These are phyloP conservation scores for Nakazawaea peltata DNA, from an alignment of 805 yeast genomes.

Conservation along the genomic window DNA sequence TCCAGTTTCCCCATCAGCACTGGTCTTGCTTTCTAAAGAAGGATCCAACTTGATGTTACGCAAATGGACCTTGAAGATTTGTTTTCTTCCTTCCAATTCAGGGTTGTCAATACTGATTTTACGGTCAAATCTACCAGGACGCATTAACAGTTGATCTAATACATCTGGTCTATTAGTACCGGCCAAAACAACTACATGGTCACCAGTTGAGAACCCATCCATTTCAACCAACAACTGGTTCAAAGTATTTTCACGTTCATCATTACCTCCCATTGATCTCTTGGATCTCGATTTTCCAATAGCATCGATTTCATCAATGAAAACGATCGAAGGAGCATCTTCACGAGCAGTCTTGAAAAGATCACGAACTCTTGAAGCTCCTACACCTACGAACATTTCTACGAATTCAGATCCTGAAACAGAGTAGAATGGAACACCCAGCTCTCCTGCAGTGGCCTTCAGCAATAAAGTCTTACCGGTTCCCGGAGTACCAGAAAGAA, in stretches of 20 bases:
- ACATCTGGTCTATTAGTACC: constrained; percentile 94
- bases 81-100: constrained; percentile 83
- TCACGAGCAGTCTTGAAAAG: constrained; percentile 84
- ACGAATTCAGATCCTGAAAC: constrained; percentile 93
- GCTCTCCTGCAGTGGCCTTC: constrained; percentile 95
- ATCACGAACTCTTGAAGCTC: constrained; percentile 92
- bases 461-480: constrained; percentile 93
- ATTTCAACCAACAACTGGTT: constrained; percentile 90
- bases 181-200: constrained; percentile 88
- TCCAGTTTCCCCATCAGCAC: constrained; percentile 39
- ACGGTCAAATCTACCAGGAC: constrained; percentile 95
- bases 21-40: constrained; percentile 23
- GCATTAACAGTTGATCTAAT: constrained; percentile 77
- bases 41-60: constrained; percentile 41
- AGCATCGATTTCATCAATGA: constrained; percentile 94
- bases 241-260: constrained; percentile 88
- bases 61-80: constrained; percentile 77
- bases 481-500: constrained; percentile 93
- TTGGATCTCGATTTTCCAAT: constrained; percentile 79
- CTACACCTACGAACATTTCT: constrained; percentile 97
- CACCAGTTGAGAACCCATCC: constrained; percentile 88
- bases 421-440: constrained; percentile 86
- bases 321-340: constrained; percentile 84
- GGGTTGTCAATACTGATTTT: constrained; percentile 84
- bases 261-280: constrained; percentile 73